Evolutionary conservation across 495 filamentous ascomycete genomes (phyloP).

Genomic region (Penicillium roqueforti): DNA sequence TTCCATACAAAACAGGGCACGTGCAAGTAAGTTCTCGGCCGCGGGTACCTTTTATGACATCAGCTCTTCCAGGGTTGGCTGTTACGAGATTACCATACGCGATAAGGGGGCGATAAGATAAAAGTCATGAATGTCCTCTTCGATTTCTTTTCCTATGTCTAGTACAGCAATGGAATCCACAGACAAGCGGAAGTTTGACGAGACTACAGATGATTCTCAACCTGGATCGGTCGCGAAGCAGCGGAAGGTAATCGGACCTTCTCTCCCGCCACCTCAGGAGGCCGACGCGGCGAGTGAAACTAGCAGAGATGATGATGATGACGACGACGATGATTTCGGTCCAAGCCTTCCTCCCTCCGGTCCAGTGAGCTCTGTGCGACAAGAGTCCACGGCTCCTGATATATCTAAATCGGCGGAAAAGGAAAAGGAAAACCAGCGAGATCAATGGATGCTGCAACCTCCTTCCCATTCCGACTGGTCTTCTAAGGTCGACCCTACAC

Average conservation of each 20-base stretch:
- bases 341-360: conserved; percentile 64
- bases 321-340: conserved; percentile 60
- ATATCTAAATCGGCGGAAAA: conserved; percentile 14
- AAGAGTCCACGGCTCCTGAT: neutral
- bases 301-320: conserved; percentile 35
- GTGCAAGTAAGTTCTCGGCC: no score
- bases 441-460: conserved; percentile 93
- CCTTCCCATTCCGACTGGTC: conserved; percentile 61
- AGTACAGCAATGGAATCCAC: conserved; percentile 5
- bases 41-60: no score
- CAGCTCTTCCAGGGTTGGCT: no score
- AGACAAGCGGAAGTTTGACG: conserved; percentile 20
- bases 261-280: conserved; percentile 24
- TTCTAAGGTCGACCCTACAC: conserved; percentile 76
- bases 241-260: conserved; percentile 34
- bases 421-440: conserved; percentile 49
- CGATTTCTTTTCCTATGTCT: no score
- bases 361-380: conserved; percentile 19
- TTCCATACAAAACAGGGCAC: no score
- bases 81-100: no score
- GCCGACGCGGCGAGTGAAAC: conserved; percentile 23
- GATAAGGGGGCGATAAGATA: no score
- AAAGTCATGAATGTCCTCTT: no score
- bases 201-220: neutral
- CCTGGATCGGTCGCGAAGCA: conserved; percentile 9